Conservation (phyloP, 192 early-diverging fungal genomes). For the Radiomyces spectabilis region DNA sequence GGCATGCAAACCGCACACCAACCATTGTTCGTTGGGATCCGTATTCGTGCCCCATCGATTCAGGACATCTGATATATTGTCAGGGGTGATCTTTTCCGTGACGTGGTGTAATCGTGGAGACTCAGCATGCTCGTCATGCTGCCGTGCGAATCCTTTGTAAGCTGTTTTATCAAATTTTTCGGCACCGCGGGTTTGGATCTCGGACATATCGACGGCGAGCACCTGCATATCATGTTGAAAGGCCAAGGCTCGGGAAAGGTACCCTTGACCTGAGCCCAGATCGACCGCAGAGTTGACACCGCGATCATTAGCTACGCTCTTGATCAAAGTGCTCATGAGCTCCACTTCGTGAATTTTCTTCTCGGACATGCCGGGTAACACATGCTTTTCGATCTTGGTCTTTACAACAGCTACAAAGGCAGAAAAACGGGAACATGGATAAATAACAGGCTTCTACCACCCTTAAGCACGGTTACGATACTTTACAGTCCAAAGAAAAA, state of each 20-base stretch:
- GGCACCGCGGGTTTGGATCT: conserved; percentile 64
- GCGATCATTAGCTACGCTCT: conserved; percentile 36
- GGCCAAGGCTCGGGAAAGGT: conserved; percentile 58
- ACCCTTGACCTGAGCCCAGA: conserved; percentile 73
- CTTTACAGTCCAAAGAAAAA: conserved; percentile 12
- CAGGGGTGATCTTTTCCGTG: conserved; percentile 35
- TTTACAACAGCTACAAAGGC: neutral
- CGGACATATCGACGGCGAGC: conserved; percentile 58
- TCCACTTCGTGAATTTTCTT: conserved; percentile 70
- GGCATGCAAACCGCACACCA: conserved; percentile 76
- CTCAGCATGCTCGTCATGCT: conserved; percentile 20
- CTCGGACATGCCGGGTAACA: conserved; percentile 57
- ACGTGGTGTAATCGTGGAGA: conserved; percentile 32
- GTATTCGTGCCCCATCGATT: conserved; percentile 10
- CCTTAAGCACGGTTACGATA: conserved; percentile 13
- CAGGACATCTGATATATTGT: conserved; percentile 32
- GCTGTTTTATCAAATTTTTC: conserved; percentile 46
- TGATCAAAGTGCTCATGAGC: conserved; percentile 47
- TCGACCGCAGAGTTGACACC: conserved; percentile 51
- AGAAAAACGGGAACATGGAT: neutral
- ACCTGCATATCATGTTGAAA: conserved; percentile 57
- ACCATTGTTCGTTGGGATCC: conserved; percentile 33
- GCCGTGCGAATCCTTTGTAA: conserved; percentile 37
- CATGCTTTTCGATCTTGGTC: conserved; percentile 37
- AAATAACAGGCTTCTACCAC: neutral